Base-by-base conservation (phyloP, 108 stramenopile species). In the Fragilaria crotonensis region DNA sequence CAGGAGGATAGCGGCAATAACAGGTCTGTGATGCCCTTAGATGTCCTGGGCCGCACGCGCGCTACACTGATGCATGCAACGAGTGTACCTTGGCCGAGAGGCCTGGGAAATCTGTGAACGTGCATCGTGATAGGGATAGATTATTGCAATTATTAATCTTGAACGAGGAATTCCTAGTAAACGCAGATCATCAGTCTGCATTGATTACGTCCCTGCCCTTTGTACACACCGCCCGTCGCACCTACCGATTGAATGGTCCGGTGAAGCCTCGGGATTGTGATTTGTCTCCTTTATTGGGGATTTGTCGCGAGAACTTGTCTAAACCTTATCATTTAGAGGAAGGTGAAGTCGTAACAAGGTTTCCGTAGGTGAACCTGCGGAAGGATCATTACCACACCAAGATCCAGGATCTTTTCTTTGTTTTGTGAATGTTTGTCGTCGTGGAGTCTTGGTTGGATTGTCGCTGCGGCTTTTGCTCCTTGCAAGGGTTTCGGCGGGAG, bases 161-260 rank as follows among this genome's bases (percentile, higher is more conserved):
- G 90, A 98, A 96, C 97, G 93, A 96, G 95, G 93, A 98, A 96
- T 96, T 94, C 95, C 95, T 95, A 95, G 93, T 95, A 97, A 94
- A 90, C 90, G 96, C 92, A 86, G 87, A 83, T 95, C 96, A 97
- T 97, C 94, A 95, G 84, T 79, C 77, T 73, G 78, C 58, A 70
- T 70, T 70, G 68, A 70, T 72, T 71, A 71, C 63, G 63, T 71
- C 63, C 70, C 57, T 71, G 63, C 63, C 70, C 64, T 65, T 84
- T 68, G 87, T 95, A 93, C 95, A 95, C 95, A 95, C 95, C 95
- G 95, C 95, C 94, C 95, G 92, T 96, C 92, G 95, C 90, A 91
- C 87, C 92, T 96, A 92, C 95, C 92, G 95, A 93, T 96, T 93
- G 95, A 81, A 90, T 91, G 88, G 81, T 95, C 88, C 88, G 90